These are phyloP conservation scores for Canavalia gladiata DNA, from an alignment of 306 rosid genomes.

Conservation along the genomic window DNA sequence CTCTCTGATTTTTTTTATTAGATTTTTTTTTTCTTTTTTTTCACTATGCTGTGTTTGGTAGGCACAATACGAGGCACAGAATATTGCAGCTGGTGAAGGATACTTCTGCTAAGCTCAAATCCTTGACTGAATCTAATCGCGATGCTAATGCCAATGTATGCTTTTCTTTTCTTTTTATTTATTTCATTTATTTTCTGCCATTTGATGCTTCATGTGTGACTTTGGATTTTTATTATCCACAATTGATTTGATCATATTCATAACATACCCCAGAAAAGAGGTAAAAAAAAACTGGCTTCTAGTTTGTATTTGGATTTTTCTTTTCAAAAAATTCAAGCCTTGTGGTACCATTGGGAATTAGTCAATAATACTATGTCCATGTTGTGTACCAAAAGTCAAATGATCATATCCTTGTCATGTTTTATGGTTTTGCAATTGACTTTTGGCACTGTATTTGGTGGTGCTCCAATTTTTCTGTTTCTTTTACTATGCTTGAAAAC, in stretches of 20 bases:
- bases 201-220: constrained; percentile 31
- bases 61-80: constrained; percentile 75
- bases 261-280: not conserved
- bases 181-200: constrained; percentile 1
- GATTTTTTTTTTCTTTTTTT: not conserved
- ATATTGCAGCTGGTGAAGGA: constrained; percentile 77
- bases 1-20: not conserved
- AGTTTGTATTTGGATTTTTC: not conserved
- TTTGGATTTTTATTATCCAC: constrained; percentile 10
- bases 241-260: constrained; percentile 35
- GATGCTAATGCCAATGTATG: constrained; percentile 54
- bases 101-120: constrained; percentile 79
- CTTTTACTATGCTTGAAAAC: constrained; percentile 15
- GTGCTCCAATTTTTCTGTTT: not conserved
- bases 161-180: not conserved
- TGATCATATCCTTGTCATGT: not conserved
- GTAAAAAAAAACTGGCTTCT: not conserved
- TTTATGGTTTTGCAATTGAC: constrained; percentile 18
- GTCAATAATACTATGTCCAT: not conserved
- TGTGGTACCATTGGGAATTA: not conserved
- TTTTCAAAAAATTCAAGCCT: constrained; percentile 12
- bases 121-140: constrained; percentile 63
- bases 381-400: not conserved
- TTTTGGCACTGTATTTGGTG: constrained; percentile 19
- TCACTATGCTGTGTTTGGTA: constrained; percentile 36